These are phyloP conservation scores for Neurospora sp. DNA, from an alignment of 495 filamentous ascomycete genomes.

Conservation along the genomic window DNA sequence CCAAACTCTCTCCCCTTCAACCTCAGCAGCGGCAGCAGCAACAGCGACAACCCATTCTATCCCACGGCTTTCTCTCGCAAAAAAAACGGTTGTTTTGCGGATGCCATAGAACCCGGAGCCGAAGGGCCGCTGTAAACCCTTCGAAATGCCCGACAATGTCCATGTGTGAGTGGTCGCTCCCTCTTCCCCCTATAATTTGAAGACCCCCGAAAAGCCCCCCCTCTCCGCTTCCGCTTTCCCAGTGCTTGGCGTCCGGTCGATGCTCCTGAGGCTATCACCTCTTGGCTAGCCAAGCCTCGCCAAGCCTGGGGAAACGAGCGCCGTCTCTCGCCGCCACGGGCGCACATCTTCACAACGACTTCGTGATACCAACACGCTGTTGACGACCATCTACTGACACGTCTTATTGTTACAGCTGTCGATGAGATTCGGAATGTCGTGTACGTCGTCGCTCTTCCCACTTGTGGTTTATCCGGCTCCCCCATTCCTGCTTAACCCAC, in stretches of 20 bases:
- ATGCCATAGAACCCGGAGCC: neutral
- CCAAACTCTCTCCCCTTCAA: neutral
- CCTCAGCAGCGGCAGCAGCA: neutral
- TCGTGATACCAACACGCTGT: neutral
- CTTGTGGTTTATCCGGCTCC: neutral
- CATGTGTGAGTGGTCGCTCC: slow-evolving; percentile 14
- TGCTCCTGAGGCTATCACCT: slow-evolving; percentile 8
- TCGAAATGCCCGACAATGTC: slow-evolving; percentile 22
- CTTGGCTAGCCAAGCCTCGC: slow-evolving; percentile 28
- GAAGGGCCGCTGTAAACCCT: slow-evolving; percentile 3
- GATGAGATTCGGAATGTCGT: slow-evolving; percentile 32
- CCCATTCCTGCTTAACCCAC: neutral
- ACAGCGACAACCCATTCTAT: neutral
- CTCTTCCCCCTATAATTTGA: neutral
- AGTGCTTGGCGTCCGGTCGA: neutral
- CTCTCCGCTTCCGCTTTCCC: slow-evolving; percentile 6
- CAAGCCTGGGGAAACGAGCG: slow-evolving; percentile 21
- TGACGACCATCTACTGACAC: slow-evolving; percentile 16
- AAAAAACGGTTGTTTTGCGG: neutral
- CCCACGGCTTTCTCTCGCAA: neutral
- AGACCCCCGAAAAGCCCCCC: neutral
- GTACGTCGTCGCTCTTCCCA: slow-evolving; percentile 14
- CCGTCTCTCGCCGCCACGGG: neutral
- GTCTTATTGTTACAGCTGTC: slow-evolving; percentile 18
- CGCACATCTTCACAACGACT: neutral